Conservation (phyloP, 768 basidiomycete genomes). For the Tricholoma terreum region DNA sequence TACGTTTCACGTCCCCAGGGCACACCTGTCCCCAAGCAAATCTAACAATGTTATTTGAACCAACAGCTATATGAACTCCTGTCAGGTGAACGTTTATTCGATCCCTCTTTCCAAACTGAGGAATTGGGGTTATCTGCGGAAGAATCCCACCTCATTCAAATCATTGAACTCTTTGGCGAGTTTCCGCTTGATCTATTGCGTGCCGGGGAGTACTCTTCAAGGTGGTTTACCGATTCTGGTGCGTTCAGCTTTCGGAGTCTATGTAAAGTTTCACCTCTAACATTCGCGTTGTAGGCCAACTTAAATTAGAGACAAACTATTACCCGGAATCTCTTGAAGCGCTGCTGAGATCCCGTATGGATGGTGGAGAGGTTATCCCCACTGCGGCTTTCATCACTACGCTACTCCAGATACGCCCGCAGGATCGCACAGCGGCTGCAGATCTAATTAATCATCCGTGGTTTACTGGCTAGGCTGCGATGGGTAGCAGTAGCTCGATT, state of each 20-base stretch:
- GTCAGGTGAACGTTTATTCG: constrained; percentile 20
- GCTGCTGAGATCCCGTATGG: constrained; percentile 16
- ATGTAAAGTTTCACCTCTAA: background rate
- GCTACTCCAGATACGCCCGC: constrained; percentile 17
- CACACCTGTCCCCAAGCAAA: constrained; percentile 1
- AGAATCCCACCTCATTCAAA: constrained; percentile 28
- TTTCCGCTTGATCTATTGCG: constrained; percentile 17
- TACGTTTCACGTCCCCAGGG: background rate
- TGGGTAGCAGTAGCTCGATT: too few species aligned
- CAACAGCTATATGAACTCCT: constrained; percentile 26
- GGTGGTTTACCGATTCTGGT: constrained; percentile 25
- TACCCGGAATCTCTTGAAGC: constrained; percentile 19
- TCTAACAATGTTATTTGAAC: constrained; percentile 8
- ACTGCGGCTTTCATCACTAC: constrained; percentile 16
- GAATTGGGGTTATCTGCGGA: constrained; percentile 22
- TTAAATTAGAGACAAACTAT: constrained; percentile 23
- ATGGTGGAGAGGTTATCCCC: constrained; percentile 8
- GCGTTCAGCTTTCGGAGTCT: background rate
- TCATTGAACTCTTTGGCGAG: constrained; percentile 22
- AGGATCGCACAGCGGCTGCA: constrained; percentile 12
- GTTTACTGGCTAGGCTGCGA: constrained; percentile 11
- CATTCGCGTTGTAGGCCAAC: constrained; percentile 7
- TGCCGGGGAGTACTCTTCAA: constrained; percentile 11
- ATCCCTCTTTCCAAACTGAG: constrained; percentile 21
- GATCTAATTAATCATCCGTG: constrained; percentile 22